Percentiles rank a stretch among this genome's conserved stretches.
Evolutionary conservation across 2,329 filamentous ascomycete species (phyloP).

Genomic region (Fusarium paranaense): DNA sequence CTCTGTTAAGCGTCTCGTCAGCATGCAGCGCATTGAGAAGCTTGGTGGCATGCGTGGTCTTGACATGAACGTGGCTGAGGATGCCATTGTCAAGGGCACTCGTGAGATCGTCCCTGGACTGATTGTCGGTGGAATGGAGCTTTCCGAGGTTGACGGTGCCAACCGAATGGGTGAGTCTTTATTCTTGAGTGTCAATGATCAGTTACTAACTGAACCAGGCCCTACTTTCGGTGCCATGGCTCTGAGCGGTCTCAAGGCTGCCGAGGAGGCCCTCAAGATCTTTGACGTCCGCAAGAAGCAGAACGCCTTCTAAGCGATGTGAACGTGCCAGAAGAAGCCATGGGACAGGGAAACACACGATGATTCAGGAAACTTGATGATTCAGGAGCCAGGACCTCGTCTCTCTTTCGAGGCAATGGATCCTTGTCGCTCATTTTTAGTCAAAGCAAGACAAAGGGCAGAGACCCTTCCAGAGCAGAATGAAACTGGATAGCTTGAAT

Average conservation of each 20-base stretch:
- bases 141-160: slow-evolving; percentile 89
- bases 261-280: slow-evolving; percentile 83
- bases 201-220: slow-evolving; percentile 46
- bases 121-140: slow-evolving; percentile 95
- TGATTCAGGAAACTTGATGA: not conserved
- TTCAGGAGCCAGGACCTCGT: not conserved
- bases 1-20: slow-evolving; percentile 88
- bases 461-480: slow-evolving; percentile 1
- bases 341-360: not conserved
- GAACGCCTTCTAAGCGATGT: slow-evolving; percentile 67
- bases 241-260: slow-evolving; percentile 88
- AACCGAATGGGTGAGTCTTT: slow-evolving; percentile 81
- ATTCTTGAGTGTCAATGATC: not conserved
- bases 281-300: slow-evolving; percentile 83
- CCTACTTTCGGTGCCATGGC: slow-evolving; percentile 93
- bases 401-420: slow-evolving; percentile 30
- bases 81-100: slow-evolving; percentile 93
- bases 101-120: slow-evolving; percentile 88
- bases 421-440: slow-evolving; percentile 32
- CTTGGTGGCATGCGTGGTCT: slow-evolving; percentile 93
- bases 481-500: slow-evolving; percentile 6
- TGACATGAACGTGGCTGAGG: slow-evolving; percentile 92
- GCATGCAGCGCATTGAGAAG: slow-evolving; percentile 85
- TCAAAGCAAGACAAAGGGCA: slow-evolving; percentile 1
- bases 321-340: not conserved